Percentiles rank a stretch among this genome's conserved stretches.
Conservation (phyloP, 139 green algal species). For the Chlorella sorokiniana region DNA sequence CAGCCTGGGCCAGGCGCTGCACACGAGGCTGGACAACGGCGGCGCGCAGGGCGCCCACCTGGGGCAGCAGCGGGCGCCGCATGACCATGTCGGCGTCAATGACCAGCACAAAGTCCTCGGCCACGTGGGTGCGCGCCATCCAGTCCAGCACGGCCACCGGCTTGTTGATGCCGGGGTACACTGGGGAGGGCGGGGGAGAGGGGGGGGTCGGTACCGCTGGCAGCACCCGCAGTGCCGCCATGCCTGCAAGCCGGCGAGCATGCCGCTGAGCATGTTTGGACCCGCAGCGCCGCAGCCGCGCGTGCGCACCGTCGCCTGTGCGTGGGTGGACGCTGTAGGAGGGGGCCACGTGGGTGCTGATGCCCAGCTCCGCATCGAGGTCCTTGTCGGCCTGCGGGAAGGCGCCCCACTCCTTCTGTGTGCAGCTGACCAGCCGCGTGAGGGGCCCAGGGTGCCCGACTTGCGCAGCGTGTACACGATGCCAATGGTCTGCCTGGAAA, state of each 20-base stretch:
- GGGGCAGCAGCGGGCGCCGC: constrained; percentile 42
- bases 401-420: constrained; percentile 46
- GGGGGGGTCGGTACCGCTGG: not conserved
- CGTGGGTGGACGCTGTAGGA: constrained; percentile 56
- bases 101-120: constrained; percentile 65
- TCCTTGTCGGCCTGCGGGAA: not conserved
- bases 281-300: too few species aligned
- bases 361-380: not conserved
- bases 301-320: constrained; percentile 32
- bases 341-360: constrained; percentile 68
- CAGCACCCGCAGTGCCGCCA: not conserved
- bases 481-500: constrained; percentile 23
- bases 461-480: constrained; percentile 49
- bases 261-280: too few species aligned
- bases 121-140: constrained; percentile 47
- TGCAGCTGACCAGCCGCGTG: constrained; percentile 78
- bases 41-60: not conserved
- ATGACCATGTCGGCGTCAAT: constrained; percentile 75
- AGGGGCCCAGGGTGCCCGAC: constrained; percentile 66
- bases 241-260: not conserved
- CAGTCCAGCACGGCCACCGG: constrained; percentile 82
- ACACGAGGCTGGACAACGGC: not conserved
- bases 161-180: constrained; percentile 60
- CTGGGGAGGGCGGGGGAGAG: not conserved
- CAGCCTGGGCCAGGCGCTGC: not conserved